phyloP scores from a whole-genome alignment of 179 eudicot species.

The Silene coronaria region DNA sequence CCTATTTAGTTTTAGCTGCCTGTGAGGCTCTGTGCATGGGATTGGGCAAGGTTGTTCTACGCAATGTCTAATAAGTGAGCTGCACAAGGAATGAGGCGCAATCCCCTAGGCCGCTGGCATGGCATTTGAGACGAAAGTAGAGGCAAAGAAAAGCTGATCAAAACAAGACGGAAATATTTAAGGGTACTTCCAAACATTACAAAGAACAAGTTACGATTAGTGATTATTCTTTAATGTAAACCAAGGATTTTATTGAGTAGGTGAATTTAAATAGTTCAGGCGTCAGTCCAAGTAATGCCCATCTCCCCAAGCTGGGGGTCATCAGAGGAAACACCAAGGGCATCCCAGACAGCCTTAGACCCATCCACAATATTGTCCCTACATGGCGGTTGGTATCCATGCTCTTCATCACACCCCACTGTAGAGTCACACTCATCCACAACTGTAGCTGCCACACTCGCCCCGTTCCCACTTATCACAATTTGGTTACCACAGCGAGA shows the following conservation, averaged over 20 bases:
- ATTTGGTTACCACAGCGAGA: slow-evolving; percentile 33
- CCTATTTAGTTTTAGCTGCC: too few relatives aligned
- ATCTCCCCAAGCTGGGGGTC: slow-evolving; percentile 30
- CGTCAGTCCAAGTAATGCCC: slow-evolving; percentile 44
- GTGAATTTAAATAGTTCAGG: not conserved
- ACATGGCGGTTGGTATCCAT: slow-evolving; percentile 47
- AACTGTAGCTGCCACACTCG: slow-evolving; percentile 33
- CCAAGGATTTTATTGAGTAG: not conserved
- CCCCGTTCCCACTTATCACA: slow-evolving; percentile 32
- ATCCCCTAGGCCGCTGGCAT: too few relatives aligned
- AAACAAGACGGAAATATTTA: not conserved
- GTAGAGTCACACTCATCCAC: slow-evolving; percentile 57
- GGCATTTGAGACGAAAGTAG: too few relatives aligned
- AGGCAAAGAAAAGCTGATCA: too few relatives aligned
- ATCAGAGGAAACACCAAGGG: slow-evolving; percentile 34
- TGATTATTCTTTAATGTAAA: not conserved
- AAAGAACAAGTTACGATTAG: not conserved
- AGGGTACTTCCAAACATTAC: too few relatives aligned
- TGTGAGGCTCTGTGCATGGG: too few relatives aligned
- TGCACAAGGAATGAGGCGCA: too few relatives aligned
- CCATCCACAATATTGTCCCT: slow-evolving; percentile 43
- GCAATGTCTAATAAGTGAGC: too few relatives aligned
- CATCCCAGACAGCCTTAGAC: slow-evolving; percentile 48
- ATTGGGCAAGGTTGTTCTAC: too few relatives aligned
- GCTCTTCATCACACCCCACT: slow-evolving; percentile 43